Evolutionary conservation across 2,329 filamentous ascomycete species (phyloP).

Genomic region (Xylariaceae sp.): DNA sequence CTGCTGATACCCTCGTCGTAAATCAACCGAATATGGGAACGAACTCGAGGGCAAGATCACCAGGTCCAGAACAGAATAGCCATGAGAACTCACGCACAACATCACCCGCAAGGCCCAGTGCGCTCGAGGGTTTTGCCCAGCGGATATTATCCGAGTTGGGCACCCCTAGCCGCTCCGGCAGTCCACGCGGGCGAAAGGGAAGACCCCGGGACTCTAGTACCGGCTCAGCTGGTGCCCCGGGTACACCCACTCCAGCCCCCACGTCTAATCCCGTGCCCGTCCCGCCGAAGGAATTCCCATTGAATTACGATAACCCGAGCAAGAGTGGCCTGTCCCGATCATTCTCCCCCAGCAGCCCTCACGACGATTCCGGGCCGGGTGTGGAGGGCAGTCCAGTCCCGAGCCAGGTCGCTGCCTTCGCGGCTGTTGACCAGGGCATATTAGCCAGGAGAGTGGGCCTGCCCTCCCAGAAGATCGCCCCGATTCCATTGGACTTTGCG

Average conservation of each 20-base stretch:
- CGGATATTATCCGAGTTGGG: constrained; percentile 53
- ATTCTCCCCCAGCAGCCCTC: constrained; percentile 32
- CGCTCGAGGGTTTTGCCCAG: constrained; percentile 55
- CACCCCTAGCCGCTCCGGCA: constrained; percentile 43
- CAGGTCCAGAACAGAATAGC: constrained; percentile 32
- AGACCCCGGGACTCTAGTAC: constrained; percentile 22
- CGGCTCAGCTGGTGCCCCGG: constrained; percentile 18
- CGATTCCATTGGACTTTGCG: constrained; percentile 41
- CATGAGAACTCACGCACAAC: constrained; percentile 38
- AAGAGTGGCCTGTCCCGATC: constrained; percentile 27
- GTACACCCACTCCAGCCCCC: constrained; percentile 25
- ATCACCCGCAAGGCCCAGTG: constrained; percentile 47
- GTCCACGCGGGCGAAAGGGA: constrained; percentile 45
- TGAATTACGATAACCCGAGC: constrained; percentile 29
- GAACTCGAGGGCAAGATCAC: constrained; percentile 16
- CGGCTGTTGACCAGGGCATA: constrained; percentile 57
- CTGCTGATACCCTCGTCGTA: constrained; percentile 42
- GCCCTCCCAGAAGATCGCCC: constrained; percentile 31
- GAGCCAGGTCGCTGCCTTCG: constrained; percentile 52
- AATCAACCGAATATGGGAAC: constrained; percentile 25
- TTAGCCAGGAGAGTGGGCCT: constrained; percentile 47
- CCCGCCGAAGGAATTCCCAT: constrained; percentile 35
- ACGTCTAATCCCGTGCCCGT: constrained; percentile 27
- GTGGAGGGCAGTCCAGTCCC: constrained; percentile 29
- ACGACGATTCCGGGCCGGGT: constrained; percentile 19